phyloP scores from a whole-genome alignment of 2,329 filamentous ascomycete genomes.

The Fusarium phyllophilum region DNA sequence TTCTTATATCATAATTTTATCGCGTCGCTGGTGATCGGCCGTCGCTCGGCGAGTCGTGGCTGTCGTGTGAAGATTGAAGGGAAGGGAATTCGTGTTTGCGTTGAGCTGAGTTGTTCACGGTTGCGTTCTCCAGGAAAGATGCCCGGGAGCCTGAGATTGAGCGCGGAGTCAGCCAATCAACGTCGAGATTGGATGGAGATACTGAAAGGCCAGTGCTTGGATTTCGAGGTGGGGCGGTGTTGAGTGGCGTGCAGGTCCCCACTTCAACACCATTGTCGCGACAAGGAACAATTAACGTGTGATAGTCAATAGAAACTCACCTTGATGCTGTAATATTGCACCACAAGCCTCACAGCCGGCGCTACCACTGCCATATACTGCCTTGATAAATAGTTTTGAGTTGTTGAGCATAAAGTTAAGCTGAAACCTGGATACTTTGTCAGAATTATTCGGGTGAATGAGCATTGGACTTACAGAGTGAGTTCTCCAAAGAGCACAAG shows the following conservation, averaged over 20 bases:
- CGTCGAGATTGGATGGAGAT: conserved; percentile 1
- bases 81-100: conserved; percentile 7
- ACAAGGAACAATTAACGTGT: neutral
- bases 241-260: conserved; percentile 1
- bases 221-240: conserved; percentile 8
- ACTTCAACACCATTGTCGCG: conserved; percentile 3
- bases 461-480: neutral
- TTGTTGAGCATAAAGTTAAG: neutral
- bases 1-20: conserved; percentile 44
- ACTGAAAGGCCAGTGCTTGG: conserved; percentile 9
- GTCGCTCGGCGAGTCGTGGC: conserved; percentile 1
- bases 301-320: neutral
- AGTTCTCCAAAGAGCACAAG: neutral
- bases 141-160: conserved; percentile 5
- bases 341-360: neutral
- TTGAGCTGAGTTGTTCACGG: conserved; percentile 39
- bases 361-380: rapidly evolving
- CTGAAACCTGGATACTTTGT: neutral
- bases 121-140: conserved; percentile 20
- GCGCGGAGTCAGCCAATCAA: conserved; percentile 32
- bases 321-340: neutral
- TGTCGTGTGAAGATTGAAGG: conserved; percentile 6
- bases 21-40: neutral
- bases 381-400: rapidly evolving
- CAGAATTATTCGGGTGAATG: too few relatives aligned